Evolutionary conservation across 805 yeast genomes (phyloP).

Genomic region (Candida peoriensis): DNA sequence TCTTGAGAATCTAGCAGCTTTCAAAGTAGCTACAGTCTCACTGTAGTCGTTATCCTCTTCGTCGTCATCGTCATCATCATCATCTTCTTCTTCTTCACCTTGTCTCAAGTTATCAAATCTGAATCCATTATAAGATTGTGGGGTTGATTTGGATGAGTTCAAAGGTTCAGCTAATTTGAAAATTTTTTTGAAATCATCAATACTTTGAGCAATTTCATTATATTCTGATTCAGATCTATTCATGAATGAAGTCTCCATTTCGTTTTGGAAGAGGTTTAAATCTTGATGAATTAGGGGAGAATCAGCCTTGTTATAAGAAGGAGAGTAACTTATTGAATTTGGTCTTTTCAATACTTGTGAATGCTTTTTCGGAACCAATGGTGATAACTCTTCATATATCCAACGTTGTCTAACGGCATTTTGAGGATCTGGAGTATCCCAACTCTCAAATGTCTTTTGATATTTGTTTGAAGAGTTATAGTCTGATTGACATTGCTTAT

Average conservation of each 20-base stretch:
- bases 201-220: slow-evolving; percentile 6
- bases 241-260: slow-evolving; percentile 7
- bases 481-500: slow-evolving; percentile 16
- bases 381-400: slow-evolving; percentile 18
- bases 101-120: no score
- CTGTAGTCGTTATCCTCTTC: slow-evolving; percentile 9
- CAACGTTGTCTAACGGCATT: slow-evolving; percentile 22
- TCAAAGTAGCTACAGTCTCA: slow-evolving; percentile 14
- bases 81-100: no score
- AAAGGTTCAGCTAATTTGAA: no score
- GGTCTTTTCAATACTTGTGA: slow-evolving; percentile 2
- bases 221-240: slow-evolving; percentile 5
- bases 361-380: slow-evolving; percentile 8
- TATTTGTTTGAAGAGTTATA: slow-evolving; percentile 7
- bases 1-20: slow-evolving; percentile 18
- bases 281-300: slow-evolving; percentile 7
- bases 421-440: slow-evolving; percentile 21
- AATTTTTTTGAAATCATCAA: slow-evolving; percentile 10
- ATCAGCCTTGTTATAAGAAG: slow-evolving; percentile 5
- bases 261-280: slow-evolving; percentile 8
- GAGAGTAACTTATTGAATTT: slow-evolving; percentile 7
- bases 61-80: slow-evolving; percentile 3
- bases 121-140: background rate
- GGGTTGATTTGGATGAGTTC: no score
- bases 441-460: slow-evolving; percentile 5